phyloP scores from a whole-genome alignment of 352 stramenopile genomes.

The Phytophthora hybrid region DNA sequence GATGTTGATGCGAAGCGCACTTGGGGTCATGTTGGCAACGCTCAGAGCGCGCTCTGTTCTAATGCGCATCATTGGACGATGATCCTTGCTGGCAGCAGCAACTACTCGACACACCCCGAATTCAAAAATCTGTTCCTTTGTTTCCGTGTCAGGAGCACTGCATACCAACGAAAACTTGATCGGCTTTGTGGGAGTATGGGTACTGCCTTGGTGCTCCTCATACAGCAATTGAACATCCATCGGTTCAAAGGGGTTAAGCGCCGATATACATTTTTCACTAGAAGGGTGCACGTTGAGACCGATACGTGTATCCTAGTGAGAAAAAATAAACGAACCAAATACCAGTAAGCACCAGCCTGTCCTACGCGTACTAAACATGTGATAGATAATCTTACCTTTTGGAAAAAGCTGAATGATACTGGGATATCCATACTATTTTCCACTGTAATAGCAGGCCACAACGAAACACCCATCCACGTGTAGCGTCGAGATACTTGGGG shows the following conservation, averaged over 20 bases:
- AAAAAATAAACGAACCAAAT: slow-evolving; percentile 14
- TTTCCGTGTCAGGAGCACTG: slow-evolving; percentile 5
- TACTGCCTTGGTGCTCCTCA: slow-evolving; percentile 5
- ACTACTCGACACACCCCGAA: slow-evolving; percentile 43
- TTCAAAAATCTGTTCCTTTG: slow-evolving; percentile 48
- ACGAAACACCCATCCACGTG: slow-evolving; percentile 59
- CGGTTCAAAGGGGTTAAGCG: slow-evolving; percentile 51
- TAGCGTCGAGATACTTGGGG: slow-evolving; percentile 52
- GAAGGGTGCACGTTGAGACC: slow-evolving; percentile 33
- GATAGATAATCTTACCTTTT: slow-evolving; percentile 43
- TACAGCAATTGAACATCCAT: slow-evolving; percentile 34
- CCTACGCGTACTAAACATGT: background rate
- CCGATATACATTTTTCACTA: slow-evolving; percentile 36
- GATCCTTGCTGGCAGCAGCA: slow-evolving; percentile 17
- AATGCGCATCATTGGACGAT: slow-evolving; percentile 44
- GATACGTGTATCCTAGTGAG: slow-evolving; percentile 22
- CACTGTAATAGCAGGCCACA: slow-evolving; percentile 55
- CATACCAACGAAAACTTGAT: slow-evolving; percentile 33
- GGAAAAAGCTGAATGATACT: slow-evolving; percentile 43
- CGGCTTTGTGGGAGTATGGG: background rate
- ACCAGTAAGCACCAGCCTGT: slow-evolving; percentile 14
- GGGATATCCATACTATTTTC: slow-evolving; percentile 48
- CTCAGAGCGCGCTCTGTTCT: slow-evolving; percentile 44
- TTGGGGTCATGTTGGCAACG: slow-evolving; percentile 45
- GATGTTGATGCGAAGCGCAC: slow-evolving; percentile 30